Base-by-base conservation (phyloP, 345 rosid species). In the Eucalyptus camaldulensis region DNA sequence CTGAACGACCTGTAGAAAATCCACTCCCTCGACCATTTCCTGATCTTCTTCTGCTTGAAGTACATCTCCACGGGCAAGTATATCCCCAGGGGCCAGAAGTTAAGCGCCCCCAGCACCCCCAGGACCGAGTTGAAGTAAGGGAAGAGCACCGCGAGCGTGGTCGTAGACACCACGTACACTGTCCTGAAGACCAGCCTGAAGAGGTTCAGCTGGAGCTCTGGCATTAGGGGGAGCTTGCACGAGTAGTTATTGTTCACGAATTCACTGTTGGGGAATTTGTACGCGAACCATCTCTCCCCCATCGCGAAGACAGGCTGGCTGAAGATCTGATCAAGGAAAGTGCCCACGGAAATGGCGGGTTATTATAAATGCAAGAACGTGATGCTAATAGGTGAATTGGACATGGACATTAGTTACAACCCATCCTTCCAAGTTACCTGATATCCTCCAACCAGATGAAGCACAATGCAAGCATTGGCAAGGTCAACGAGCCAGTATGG, bases 91-190 rank as follows among this genome's bases (percentile, higher is more conserved):
- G 99, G 98, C 98, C 97, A 96, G 72, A 96, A 97, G 50, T 90
- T 93, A 49, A 96, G n/a, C 21, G 95, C 99, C 50, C 97, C 99
- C 43, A 96, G 62, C 44, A 94, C 90, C 65, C 98, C 99, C 12
- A 97, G 58, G 40, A 96, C 95, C 89, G 96, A 95, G 92, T 97
- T 96, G 95, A 97, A 97, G 93, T 95, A 96, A 9, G 99, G 98
- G 91, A 97, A 97, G 65, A 93, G 8, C 85, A 95, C 88, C 10
- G 96, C 93, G 14, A 96, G 88, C 8, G 60, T 90, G 2, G 95
- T 96, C 45, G 95, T 94, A 2, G 94, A 91, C 4, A 91, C 89
- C 13, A 96, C 99, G 10, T 94, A 96, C 15, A 49, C 27, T 0
- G 94, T 94, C 90, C 99, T 85, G 89, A 95, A 95, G 87, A 93